Evolutionary conservation across 495 filamentous ascomycete species (phyloP).

Genomic region (Apodospora peruviana): DNA sequence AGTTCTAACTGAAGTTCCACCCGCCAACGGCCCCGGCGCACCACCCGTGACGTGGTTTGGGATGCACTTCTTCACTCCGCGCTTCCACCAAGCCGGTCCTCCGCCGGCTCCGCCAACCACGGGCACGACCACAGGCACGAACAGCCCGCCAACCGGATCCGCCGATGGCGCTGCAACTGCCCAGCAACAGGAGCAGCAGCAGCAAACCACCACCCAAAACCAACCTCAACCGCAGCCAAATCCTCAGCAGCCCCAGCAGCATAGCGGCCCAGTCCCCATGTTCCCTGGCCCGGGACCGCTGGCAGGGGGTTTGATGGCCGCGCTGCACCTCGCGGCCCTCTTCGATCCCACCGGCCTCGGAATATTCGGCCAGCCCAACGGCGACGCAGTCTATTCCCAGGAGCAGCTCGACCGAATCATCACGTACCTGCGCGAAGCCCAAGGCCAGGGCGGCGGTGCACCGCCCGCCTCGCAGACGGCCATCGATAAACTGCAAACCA

Average conservation of each 20-base stretch:
- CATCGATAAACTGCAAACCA: conserved; percentile 65
- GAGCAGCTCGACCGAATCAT: conserved; percentile 85
- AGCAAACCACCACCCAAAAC: neutral
- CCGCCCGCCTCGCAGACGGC: conserved; percentile 71
- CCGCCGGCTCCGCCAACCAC: neutral
- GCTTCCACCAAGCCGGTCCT: neutral
- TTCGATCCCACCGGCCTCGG: conserved; percentile 46
- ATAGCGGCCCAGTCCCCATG: neutral
- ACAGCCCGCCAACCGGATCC: conserved; percentile 2
- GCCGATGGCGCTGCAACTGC: neutral
- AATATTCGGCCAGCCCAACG: conserved; percentile 44
- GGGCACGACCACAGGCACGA: neutral
- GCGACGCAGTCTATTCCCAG: conserved; percentile 84
- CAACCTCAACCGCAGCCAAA: neutral
- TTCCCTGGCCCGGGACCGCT: neutral
- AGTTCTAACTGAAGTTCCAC: too few relatives aligned
- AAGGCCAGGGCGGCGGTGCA: conserved; percentile 62
- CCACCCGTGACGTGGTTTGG: conserved; percentile 6
- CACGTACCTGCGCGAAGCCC: conserved; percentile 76
- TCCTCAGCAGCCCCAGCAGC: neutral
- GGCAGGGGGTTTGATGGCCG: neutral
- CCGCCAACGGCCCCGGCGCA: neutral
- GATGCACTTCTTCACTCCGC: conserved; percentile 8
- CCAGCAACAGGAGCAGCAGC: conserved; percentile 2
- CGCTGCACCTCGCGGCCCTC: conserved; percentile 41